Percentiles rank a stretch among this genome's conserved stretches.
These are phyloP conservation scores for Cucumis melo DNA, from an alignment of 306 rosid genomes.

Conservation along the genomic window DNA sequence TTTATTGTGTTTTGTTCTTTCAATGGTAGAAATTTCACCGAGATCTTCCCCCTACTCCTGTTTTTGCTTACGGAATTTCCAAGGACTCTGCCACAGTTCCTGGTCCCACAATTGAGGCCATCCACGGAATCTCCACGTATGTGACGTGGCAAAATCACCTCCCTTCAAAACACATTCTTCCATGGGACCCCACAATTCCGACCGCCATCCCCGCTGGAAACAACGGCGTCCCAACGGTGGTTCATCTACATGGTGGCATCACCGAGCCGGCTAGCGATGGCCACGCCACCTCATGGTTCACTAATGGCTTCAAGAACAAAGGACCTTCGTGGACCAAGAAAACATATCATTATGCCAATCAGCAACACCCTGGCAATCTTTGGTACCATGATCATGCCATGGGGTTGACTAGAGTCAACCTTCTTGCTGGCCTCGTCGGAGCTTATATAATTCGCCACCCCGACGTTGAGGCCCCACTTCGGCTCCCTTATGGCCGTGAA, in stretches of 20 bases:
- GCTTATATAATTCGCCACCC: constrained; percentile 49
- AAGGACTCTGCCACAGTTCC: constrained; percentile 44
- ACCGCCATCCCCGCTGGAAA: constrained; percentile 22
- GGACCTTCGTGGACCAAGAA: constrained; percentile 32
- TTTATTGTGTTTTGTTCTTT: not conserved
- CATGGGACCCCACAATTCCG: constrained; percentile 73
- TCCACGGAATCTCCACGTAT: constrained; percentile 24
- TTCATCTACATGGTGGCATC: constrained; percentile 71
- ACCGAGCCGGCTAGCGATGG: constrained; percentile 59
- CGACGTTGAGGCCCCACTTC: constrained; percentile 24
- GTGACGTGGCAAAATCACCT: constrained; percentile 72
- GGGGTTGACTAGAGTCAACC: constrained; percentile 30
- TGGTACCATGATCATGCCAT: constrained; percentile 89
- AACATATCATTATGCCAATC: constrained; percentile 39
- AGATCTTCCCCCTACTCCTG: constrained; percentile 52
- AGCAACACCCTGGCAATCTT: constrained; percentile 62
- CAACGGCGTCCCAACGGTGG: constrained; percentile 59
- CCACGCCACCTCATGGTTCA: constrained; percentile 57
- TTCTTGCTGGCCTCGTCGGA: constrained; percentile 29
- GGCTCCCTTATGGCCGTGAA: constrained; percentile 27
- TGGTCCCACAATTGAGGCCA: constrained; percentile 72
- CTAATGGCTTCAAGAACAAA: constrained; percentile 14
- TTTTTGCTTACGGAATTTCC: constrained; percentile 47
- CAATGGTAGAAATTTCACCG: constrained; percentile 58
- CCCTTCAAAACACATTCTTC: constrained; percentile 60